Conservation (phyloP, 139 green algal species). For the Haematococcus lacustris region DNA sequence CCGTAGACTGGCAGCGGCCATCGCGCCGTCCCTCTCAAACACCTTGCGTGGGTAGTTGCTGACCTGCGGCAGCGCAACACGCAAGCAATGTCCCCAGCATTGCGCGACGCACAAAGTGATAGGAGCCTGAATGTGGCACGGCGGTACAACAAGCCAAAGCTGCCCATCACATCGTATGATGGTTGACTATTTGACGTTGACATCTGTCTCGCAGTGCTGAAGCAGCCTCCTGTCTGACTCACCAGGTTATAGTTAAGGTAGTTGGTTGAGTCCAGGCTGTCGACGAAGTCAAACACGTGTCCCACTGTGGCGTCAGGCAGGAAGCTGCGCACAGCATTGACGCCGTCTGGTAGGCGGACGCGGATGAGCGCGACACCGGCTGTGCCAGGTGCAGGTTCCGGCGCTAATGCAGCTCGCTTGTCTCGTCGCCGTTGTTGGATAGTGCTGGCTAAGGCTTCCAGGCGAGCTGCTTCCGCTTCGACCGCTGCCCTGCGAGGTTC, state of each 20-base stretch:
- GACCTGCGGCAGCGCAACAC: conserved; percentile 37
- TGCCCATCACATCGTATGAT: too few relatives aligned
- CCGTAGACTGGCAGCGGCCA: conserved; percentile 22
- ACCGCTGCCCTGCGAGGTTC: conserved; percentile 33
- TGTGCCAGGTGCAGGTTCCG: conserved; percentile 36
- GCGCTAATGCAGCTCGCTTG: conserved; percentile 38
- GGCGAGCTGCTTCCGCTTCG: conserved; percentile 41
- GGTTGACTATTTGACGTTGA: too few relatives aligned
- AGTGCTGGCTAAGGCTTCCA: conserved; percentile 25
- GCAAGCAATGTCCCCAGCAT: background rate
- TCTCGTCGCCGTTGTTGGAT: conserved; percentile 27
- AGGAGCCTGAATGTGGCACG: too few relatives aligned
- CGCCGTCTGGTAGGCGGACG: conserved; percentile 64
- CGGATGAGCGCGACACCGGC: conserved; percentile 46
- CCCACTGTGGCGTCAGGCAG: conserved; percentile 9
- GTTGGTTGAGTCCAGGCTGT: conserved; percentile 51
- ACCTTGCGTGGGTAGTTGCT: conserved; percentile 58
- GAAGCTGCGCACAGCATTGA: conserved; percentile 61
- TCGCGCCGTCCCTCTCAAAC: conserved; percentile 23
- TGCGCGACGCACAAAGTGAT: background rate
- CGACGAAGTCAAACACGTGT: conserved; percentile 61
- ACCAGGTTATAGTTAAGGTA: conserved; percentile 54
- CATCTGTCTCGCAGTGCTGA: too few relatives aligned
- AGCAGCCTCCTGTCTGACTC: too few relatives aligned
- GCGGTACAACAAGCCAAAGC: too few relatives aligned